phyloP scores from a whole-genome alignment of 176 grass and related monocot species.

The Raddia guianensis region DNA sequence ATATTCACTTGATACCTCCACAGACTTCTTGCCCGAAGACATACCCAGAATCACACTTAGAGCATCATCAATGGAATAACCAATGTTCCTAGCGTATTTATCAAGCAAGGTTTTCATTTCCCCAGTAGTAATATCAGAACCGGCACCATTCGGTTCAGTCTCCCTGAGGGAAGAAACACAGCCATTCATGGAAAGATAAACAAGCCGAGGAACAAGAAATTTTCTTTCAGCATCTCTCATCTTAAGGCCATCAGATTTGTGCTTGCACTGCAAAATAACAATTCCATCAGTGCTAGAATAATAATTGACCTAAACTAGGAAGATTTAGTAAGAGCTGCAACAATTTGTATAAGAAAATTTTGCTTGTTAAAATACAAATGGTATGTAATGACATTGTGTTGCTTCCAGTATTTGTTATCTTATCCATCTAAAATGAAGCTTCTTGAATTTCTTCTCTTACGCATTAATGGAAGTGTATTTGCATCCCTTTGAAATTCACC shows the following conservation, averaged over 20 bases:
- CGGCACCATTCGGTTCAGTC: conserved; percentile 52
- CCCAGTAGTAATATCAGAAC: conserved; percentile 47
- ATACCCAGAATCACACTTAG: conserved; percentile 66
- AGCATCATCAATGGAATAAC: conserved; percentile 88
- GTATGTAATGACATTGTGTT: background rate
- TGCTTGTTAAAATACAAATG: background rate
- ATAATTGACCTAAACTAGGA: background rate
- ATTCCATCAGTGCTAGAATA: background rate
- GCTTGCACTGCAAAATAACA: conserved; percentile 52
- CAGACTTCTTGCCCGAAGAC: conserved; percentile 66
- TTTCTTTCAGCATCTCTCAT: conserved; percentile 69
- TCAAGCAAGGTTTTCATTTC: conserved; percentile 82
- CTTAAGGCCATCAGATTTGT: conserved; percentile 52
- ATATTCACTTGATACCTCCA: conserved; percentile 58
- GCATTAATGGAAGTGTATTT: conserved; percentile 1
- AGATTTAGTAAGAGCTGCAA: conserved; percentile 12
- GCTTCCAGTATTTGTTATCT: conserved; percentile 2
- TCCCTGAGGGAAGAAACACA: conserved; percentile 52
- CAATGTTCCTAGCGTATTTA: conserved; percentile 86
- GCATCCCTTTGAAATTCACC: background rate
- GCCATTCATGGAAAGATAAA: conserved; percentile 74
- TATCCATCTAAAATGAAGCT: background rate
- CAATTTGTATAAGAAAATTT: background rate
- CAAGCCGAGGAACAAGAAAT: conserved; percentile 79
- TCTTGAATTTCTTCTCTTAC: background rate